These are phyloP conservation scores for Cephaloascus fragrans DNA, from an alignment of 805 yeast genomes.

Conservation along the genomic window DNA sequence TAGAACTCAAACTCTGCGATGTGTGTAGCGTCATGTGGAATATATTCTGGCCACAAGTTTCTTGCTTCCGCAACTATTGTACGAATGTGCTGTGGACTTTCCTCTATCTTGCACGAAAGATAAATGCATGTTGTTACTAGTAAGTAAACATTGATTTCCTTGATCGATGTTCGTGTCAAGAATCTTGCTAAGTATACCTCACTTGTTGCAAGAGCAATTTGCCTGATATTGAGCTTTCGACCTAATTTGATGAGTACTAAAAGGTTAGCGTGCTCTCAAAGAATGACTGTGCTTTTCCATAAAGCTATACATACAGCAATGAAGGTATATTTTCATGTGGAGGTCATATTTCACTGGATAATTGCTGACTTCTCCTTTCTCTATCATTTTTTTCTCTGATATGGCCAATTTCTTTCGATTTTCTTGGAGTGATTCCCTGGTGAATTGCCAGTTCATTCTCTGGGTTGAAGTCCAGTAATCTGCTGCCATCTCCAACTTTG, in stretches of 20 bases:
- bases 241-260: slow-evolving; percentile 66
- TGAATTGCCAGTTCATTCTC: slow-evolving; percentile 70
- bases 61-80: slow-evolving; percentile 78
- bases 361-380: slow-evolving; percentile 21
- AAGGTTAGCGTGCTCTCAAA: background rate
- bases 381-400: slow-evolving; percentile 32
- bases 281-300: background rate
- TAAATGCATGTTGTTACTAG: slow-evolving; percentile 80
- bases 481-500: slow-evolving; percentile 81
- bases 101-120: slow-evolving; percentile 89
- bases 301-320: slow-evolving; percentile 31
- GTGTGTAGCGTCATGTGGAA: slow-evolving; percentile 84
- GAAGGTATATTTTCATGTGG: slow-evolving; percentile 70
- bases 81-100: slow-evolving; percentile 88
- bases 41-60: slow-evolving; percentile 88
- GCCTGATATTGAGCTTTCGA: slow-evolving; percentile 66
- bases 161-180: slow-evolving; percentile 57
- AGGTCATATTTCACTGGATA: slow-evolving; percentile 41
- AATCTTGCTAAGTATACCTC: slow-evolving; percentile 80
- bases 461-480: slow-evolving; percentile 86
- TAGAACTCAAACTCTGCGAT: slow-evolving; percentile 95
- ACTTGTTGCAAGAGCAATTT: slow-evolving; percentile 80
- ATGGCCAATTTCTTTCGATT: slow-evolving; percentile 29
- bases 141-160: slow-evolving; percentile 76
- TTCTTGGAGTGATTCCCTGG: slow-evolving; percentile 47